A percentile compares a stretch with the other conserved stretches of the same genome.
These are phyloP conservation scores for Rhipidocladum racemiflorum DNA, from an alignment of 176 grass and related monocot species.

Conservation along the genomic window DNA sequence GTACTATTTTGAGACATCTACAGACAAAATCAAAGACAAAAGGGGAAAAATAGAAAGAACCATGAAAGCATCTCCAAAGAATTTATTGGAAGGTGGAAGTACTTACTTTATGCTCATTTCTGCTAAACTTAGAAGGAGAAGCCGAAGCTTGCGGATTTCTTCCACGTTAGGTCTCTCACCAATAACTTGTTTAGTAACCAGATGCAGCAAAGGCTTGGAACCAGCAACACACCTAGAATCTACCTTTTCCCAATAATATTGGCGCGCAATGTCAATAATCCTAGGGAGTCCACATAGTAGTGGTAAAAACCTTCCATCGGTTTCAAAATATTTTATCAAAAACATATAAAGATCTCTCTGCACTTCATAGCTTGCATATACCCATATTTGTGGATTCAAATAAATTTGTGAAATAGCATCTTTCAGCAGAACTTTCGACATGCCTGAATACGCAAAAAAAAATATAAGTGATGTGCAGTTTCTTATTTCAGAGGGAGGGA, in stretches of 20 bases:
- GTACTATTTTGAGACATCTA: slow-evolving; percentile 2
- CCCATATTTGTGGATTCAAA: slow-evolving; percentile 94
- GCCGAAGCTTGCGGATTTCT: slow-evolving; percentile 79
- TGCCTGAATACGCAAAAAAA: slow-evolving; percentile 53
- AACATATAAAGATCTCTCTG: slow-evolving; percentile 90
- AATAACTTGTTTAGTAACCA: slow-evolving; percentile 60
- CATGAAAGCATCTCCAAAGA: slow-evolving; percentile 26
- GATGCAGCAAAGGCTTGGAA: slow-evolving; percentile 62
- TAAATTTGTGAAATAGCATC: slow-evolving; percentile 84
- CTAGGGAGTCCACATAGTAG: slow-evolving; percentile 69
- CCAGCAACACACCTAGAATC: slow-evolving; percentile 51
- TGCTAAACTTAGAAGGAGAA: slow-evolving; percentile 88
- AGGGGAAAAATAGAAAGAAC: slow-evolving; percentile 36
- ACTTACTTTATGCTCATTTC: slow-evolving; percentile 90
- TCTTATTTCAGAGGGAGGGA: neutral
- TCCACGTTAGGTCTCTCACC: slow-evolving; percentile 66
- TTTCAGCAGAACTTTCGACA: slow-evolving; percentile 77
- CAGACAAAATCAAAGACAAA: neutral
- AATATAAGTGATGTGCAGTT: slow-evolving; percentile 11
- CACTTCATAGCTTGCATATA: slow-evolving; percentile 72
- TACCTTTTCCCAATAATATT: slow-evolving; percentile 78
- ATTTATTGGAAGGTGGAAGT: slow-evolving; percentile 25
- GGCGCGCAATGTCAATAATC: slow-evolving; percentile 69
- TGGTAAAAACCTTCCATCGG: slow-evolving; percentile 58
- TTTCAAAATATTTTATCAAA: slow-evolving; percentile 90